These are phyloP conservation scores for Globisporangium paroecandrum DNA, from an alignment of 352 stramenopile species.

Conservation along the genomic window DNA sequence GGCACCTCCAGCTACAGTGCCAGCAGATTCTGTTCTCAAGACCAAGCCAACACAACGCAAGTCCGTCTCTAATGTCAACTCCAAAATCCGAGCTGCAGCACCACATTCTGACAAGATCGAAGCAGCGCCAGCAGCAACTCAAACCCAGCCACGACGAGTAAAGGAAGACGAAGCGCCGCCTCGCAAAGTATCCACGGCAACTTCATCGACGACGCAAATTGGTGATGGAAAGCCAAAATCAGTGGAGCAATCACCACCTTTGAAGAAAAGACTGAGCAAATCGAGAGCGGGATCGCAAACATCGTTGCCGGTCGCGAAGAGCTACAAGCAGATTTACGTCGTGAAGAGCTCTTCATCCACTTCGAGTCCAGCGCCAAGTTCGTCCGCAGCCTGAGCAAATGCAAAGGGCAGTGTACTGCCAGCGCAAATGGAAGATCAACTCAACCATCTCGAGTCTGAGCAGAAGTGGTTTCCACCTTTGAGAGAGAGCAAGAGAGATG, in stretches of 20 bases:
- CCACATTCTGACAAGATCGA: neutral
- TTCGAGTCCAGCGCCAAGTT: conserved; percentile 2
- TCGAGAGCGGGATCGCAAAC: neutral
- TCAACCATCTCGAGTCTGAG: neutral
- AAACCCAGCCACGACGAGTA: neutral
- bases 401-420: neutral
- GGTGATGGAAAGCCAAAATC: neutral
- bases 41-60: neutral
- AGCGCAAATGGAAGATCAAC: neutral
- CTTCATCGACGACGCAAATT: neutral
- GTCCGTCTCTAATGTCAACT: neutral
- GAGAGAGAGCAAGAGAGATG: neutral
- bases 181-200: conserved; percentile 1
- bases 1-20: no score
- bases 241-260: neutral
- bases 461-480: neutral
- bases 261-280: conserved; percentile 17
- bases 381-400: conserved; percentile 13
- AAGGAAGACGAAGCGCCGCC: neutral
- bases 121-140: neutral
- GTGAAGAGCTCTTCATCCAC: conserved; percentile 15
- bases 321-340: conserved; percentile 33
- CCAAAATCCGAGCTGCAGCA: no score
- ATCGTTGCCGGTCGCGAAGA: conserved; percentile 3
- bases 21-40: neutral